phyloP scores from a whole-genome alignment of 345 rosid genomes.

The Eucalyptus virginea region DNA sequence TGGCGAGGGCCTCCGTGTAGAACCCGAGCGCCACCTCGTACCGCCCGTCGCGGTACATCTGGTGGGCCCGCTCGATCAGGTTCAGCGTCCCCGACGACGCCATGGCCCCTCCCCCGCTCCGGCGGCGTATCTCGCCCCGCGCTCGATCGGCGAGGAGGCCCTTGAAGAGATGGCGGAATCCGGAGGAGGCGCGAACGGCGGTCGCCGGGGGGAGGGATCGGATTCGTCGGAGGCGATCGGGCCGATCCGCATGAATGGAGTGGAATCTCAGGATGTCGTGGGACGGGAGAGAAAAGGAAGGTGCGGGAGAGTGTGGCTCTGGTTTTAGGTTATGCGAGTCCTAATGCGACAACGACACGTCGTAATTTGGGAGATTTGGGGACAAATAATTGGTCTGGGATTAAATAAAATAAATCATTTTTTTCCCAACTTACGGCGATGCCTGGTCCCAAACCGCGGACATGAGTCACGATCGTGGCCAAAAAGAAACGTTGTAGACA shows the following conservation, averaged over 20 bases:
- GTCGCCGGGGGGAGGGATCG: neutral
- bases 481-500: neutral
- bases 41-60: slow-evolving; percentile 69
- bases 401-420: neutral
- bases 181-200: neutral
- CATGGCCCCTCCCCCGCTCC: slow-evolving; percentile 2
- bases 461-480: neutral
- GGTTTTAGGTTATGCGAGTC: neutral
- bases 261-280: neutral
- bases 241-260: neutral
- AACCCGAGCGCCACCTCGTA: slow-evolving; percentile 56
- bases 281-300: neutral
- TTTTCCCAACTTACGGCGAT: neutral
- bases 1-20: slow-evolving; percentile 66
- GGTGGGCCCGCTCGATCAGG: slow-evolving; percentile 84
- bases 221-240: neutral
- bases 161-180: neutral
- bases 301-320: neutral
- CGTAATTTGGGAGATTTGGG: neutral
- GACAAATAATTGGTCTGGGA: neutral
- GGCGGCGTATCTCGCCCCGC: neutral
- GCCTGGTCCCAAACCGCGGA: neutral
- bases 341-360: neutral
- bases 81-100: slow-evolving; percentile 35
- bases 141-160: neutral